Percentiles rank a stretch among this genome's conserved stretches.
Evolutionary conservation across 768 basidiomycete species (phyloP).

Genomic region (Macrocybe gigantea): DNA sequence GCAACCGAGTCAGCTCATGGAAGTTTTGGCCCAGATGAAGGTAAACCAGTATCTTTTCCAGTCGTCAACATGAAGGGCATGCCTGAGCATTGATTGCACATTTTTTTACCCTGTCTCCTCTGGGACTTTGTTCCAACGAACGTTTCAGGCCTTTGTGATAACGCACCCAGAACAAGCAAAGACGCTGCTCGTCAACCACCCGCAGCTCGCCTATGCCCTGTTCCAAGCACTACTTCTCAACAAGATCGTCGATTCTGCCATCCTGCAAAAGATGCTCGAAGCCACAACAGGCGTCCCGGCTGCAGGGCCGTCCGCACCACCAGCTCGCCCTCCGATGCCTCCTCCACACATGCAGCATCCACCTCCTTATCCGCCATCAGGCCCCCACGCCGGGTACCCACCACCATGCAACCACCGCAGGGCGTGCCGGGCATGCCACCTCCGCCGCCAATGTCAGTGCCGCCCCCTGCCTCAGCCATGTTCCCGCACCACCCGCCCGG

Average conservation of each 20-base stretch:
- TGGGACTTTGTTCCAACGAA: conserved; percentile 1
- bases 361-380: conserved; percentile 20
- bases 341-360: conserved; percentile 30
- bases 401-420: conserved; percentile 26
- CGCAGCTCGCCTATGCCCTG: conserved; percentile 92
- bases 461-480: conserved; percentile 27
- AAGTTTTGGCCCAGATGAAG: conserved; percentile 98
- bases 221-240: conserved; percentile 92
- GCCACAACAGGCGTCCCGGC: conserved; percentile 22
- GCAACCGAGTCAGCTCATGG: conserved; percentile 79
- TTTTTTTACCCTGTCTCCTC: conserved; percentile 2
- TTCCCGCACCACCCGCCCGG: conserved; percentile 16
- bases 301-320: conserved; percentile 10
- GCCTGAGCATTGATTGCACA: too few species aligned
- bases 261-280: conserved; percentile 67
- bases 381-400: conserved; percentile 25
- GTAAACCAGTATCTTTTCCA: conserved; percentile 37
- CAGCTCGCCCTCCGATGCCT: conserved; percentile 18
- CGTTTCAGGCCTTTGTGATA: conserved; percentile 77
- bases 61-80: neutral
- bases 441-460: conserved; percentile 22
- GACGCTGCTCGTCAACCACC: conserved; percentile 71
- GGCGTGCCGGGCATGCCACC: conserved; percentile 24
- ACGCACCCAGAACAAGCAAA: conserved; percentile 89
- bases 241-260: conserved; percentile 86